phyloP scores from a whole-genome alignment of 2,329 filamentous ascomycete species.

The Pseudocercospora eumusae region DNA sequence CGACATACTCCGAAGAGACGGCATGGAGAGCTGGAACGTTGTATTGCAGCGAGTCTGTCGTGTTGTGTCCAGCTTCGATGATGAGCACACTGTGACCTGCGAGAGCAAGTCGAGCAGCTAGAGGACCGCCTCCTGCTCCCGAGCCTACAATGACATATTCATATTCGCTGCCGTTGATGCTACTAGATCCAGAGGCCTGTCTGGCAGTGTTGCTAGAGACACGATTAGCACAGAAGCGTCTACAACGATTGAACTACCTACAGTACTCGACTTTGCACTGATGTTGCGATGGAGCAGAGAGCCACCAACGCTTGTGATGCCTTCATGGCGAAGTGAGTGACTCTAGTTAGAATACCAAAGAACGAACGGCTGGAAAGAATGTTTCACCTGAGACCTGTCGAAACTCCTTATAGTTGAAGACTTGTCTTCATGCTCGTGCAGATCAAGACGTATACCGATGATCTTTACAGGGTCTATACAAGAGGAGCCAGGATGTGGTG shows the following conservation, averaged over 20 bases:
- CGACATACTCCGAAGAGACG: conserved; percentile 52
- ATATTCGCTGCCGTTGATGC: conserved; percentile 43
- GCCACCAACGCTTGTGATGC: not conserved
- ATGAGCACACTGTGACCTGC: conserved; percentile 63
- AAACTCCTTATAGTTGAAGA: not conserved
- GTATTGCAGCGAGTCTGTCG: conserved; percentile 54
- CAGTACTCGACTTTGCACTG: not conserved
- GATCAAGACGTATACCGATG: conserved; percentile 1
- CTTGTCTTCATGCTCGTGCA: conserved; percentile 1
- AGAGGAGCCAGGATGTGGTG: conserved; percentile 4
- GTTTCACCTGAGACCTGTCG: conserved; percentile 3
- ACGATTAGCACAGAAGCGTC: not conserved
- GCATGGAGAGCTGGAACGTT: conserved; percentile 58
- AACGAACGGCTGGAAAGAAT: conserved; percentile 5
- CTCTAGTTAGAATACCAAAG: conserved; percentile 4
- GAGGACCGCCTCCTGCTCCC: conserved; percentile 60
- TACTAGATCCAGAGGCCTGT: not conserved
- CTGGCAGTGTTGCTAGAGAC: not conserved
- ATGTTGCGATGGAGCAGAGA: not conserved
- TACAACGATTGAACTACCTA: not conserved
- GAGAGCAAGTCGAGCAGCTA: conserved; percentile 61
- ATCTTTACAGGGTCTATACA: conserved; percentile 1
- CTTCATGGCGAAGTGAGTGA: conserved; percentile 7
- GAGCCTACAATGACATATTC: conserved; percentile 66
- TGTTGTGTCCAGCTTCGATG: conserved; percentile 62